Evolutionary conservation across 345 rosid genomes (phyloP).

Genomic region (Carallia pectinifolia): DNA sequence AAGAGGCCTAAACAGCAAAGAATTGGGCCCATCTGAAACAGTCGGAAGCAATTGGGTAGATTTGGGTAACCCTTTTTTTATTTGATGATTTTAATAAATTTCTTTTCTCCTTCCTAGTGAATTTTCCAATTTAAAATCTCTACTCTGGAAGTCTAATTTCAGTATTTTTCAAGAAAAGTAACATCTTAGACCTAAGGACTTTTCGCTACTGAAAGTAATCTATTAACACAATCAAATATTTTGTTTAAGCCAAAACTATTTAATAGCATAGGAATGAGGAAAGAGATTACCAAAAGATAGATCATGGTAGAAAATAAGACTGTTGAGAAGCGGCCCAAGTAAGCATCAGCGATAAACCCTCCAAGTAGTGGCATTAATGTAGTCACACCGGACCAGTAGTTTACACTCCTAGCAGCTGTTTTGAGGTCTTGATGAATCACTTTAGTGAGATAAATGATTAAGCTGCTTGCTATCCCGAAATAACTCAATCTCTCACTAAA

Average conservation of each 20-base stretch:
- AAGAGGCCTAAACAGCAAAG: no score
- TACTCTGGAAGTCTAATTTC: not conserved
- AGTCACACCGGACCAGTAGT: constrained; percentile 54
- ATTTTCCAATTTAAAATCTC: no score
- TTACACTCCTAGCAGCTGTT: constrained; percentile 47
- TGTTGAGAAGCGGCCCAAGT: constrained; percentile 41
- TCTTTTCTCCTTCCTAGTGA: no score
- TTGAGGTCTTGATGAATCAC: constrained; percentile 43
- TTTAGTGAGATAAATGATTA: constrained; percentile 42
- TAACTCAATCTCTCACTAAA: constrained; percentile 48
- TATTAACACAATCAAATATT: no score
- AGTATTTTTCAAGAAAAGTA: not conserved
- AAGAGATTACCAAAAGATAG: constrained; percentile 36
- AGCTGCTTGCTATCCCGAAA: constrained; percentile 41
- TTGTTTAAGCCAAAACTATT: not conserved
- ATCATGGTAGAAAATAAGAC: constrained; percentile 39
- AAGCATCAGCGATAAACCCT: constrained; percentile 47
- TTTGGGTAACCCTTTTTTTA: no score
- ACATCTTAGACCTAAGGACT: no score
- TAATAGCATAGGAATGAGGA: not conserved
- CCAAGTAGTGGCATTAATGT: constrained; percentile 49
- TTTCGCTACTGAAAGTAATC: no score
- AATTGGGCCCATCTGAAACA: no score
- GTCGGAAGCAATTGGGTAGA: no score
- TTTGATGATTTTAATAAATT: no score